Conservation (phyloP, 257 asterid genomes). For the Jasminum sambac region DNA sequence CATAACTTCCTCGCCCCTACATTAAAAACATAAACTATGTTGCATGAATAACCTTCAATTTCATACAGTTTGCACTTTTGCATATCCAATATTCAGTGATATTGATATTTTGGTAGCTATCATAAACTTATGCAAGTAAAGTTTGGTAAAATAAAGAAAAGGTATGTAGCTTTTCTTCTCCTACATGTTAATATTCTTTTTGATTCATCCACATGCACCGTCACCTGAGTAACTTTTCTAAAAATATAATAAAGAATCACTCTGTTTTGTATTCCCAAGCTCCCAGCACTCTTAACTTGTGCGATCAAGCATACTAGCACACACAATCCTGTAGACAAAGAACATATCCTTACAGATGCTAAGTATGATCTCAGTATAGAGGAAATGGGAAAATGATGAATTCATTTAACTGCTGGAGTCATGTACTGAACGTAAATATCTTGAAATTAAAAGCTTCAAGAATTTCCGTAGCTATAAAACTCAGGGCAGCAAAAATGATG, state of each 20-base stretch:
- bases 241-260: background rate
- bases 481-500: too few relatives aligned
- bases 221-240: background rate
- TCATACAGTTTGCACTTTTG: background rate
- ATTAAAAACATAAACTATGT: conserved; percentile 16
- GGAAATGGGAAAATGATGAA: background rate
- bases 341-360: background rate
- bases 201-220: background rate
- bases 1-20: conserved; percentile 98
- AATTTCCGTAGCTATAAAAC: too few relatives aligned
- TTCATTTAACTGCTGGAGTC: background rate
- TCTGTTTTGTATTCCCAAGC: background rate
- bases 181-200: background rate
- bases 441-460: too few relatives aligned
- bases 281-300: too few relatives aligned
- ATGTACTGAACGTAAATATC: background rate
- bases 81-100: background rate
- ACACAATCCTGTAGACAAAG: conserved; percentile 9
- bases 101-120: background rate
- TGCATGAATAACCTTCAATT: conserved; percentile 3
- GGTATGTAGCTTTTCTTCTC: background rate
- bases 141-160: background rate
- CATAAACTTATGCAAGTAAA: background rate
- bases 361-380: too few relatives aligned
- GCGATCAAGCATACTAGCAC: background rate